Conservation (phyloP, 192 early-diverging fungal genomes). For the Oehlia diaphana region DNA sequence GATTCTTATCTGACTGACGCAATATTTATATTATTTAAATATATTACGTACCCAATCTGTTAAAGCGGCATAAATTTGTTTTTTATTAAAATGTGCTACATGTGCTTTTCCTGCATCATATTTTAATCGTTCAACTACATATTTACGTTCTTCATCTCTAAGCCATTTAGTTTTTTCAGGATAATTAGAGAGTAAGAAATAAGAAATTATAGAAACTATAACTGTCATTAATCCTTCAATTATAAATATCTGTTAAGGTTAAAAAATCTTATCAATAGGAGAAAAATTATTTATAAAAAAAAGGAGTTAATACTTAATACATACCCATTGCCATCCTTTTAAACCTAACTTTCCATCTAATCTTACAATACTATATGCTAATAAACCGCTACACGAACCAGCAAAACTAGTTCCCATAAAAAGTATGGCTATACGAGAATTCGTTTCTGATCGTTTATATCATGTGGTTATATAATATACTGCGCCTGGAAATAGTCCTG, state of each 20-base stretch:
- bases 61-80: constrained; percentile 48
- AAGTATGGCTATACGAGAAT: constrained; percentile 56
- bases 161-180: constrained; percentile 49
- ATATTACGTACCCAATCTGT: constrained; percentile 41
- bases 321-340: constrained; percentile 54
- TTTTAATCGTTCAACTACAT: constrained; percentile 42
- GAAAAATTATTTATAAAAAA: constrained; percentile 21
- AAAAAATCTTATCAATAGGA: background rate
- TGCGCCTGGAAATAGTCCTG: constrained; percentile 60
- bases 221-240: constrained; percentile 57
- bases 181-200: constrained; percentile 50
- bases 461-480: constrained; percentile 58
- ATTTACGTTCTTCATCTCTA: constrained; percentile 43
- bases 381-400: constrained; percentile 63
- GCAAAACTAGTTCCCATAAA: constrained; percentile 54
- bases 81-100: constrained; percentile 51
- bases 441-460: constrained; percentile 58
- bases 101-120: constrained; percentile 51
- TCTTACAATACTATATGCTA: constrained; percentile 63
- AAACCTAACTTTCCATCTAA: constrained; percentile 53
- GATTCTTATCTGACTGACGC: no score
- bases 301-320: background rate
- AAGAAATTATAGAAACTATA: constrained; percentile 39
- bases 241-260: constrained; percentile 52
- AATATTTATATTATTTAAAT: background rate